Base-by-base conservation (phyloP, 441 rosid genomes). In the Gossypium aridum region DNA sequence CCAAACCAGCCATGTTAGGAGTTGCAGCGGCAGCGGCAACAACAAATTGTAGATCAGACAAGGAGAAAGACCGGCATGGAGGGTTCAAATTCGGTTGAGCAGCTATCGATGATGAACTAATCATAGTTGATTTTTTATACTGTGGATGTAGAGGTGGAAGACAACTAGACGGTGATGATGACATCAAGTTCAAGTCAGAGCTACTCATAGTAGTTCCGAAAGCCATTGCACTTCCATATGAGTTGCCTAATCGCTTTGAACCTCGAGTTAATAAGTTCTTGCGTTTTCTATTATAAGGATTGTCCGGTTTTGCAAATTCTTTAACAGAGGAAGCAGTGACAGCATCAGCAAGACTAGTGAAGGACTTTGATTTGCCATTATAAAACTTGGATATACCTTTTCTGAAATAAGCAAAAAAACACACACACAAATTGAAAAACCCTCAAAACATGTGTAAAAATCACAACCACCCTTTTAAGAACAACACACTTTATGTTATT, bases 301-400 rank as follows among this genome's bases (percentile, higher is more conserved):
- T 79, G 45, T 84, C 87, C 0, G 87, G 88, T 74, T 87, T 88
- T 3, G 76, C 84, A 28, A 85, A 65, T 64, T 81, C 89, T 63
- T 80, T 62, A 34, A 79, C 37, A 0, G 83, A 81, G 54, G 79
- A 73, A 74, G 76, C 65, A 39, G 80, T 64, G 14, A 68, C 86
- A 0, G 82, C 80, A 60, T 81, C 89, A 59, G 78, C 86, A 28
- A 87, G 82, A 76, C 87, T 78, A 9, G 88, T 85, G 79, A 83
- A 83, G 12, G 90, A 86, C 79, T 83, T 88, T 34, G 90, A 85
- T 66, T 79, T 88, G 54, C 90, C 85, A 59, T 9, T 65, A 56
- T 88, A 85, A 63, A 81, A 88, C 49, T 75, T 81, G 63, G 87
- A 88, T 70, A 86, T 83, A 70, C 90, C 87, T 81, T 66, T 83